These are phyloP conservation scores for Hypocreales sp. DNA, from an alignment of 2,329 filamentous ascomycete species.

Conservation along the genomic window DNA sequence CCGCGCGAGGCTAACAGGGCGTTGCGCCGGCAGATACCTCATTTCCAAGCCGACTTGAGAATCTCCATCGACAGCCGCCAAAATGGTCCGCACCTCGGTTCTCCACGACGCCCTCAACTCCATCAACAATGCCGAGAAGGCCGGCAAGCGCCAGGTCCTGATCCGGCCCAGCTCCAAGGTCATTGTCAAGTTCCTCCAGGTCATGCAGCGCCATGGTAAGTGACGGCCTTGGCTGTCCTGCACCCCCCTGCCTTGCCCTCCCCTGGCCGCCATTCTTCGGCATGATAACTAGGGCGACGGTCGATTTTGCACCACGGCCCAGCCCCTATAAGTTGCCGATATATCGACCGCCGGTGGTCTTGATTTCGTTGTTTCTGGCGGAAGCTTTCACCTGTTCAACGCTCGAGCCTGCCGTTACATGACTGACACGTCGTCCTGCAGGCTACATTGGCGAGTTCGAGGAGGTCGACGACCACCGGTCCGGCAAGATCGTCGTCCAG, in stretches of 20 bases:
- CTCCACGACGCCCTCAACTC: constrained; percentile 98
- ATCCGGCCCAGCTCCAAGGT: constrained; percentile 99
- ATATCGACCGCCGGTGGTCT: constrained; percentile 73
- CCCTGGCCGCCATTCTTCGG: constrained; percentile 47
- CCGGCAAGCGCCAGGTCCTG: constrained; percentile 97
- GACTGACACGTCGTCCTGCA: constrained; percentile 39
- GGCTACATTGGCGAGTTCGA: constrained; percentile 99
- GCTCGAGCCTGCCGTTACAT: constrained; percentile 93
- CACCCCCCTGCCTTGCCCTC: constrained; percentile 10
- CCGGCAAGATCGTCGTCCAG: constrained; percentile 99
- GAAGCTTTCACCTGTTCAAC: too few relatives aligned
- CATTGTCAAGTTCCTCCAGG: constrained; percentile 97
- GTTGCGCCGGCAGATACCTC: constrained; percentile 44
- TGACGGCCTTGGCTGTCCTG: constrained; percentile 13
- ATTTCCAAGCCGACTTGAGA: constrained; percentile 57
- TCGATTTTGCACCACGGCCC: constrained; percentile 65
- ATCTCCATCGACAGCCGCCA: constrained; percentile 60
- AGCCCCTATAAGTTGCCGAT: constrained; percentile 99
- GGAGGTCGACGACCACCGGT: constrained; percentile 98
- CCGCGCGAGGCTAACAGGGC: constrained; percentile 46
- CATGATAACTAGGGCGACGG: constrained; percentile 99
- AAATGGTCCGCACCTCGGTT: constrained; percentile 98
- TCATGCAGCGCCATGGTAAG: constrained; percentile 99
- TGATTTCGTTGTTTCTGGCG: constrained; percentile 43
- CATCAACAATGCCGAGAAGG: constrained; percentile 99